Base-by-base conservation (phyloP, 306 rosid species). In the Leucaena leucocephala region DNA sequence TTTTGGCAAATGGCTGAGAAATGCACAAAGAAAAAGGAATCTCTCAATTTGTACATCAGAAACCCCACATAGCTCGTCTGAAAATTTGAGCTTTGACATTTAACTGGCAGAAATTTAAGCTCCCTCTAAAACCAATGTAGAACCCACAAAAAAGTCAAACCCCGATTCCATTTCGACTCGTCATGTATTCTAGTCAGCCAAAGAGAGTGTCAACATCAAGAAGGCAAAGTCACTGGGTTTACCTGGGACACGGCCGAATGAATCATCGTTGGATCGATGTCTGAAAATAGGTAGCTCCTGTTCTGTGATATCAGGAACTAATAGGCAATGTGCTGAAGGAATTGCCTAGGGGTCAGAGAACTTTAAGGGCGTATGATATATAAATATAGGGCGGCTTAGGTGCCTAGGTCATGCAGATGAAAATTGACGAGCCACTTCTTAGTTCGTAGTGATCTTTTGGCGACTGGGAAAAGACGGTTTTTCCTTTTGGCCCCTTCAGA, bases 201-300 rank as follows among this genome's bases (percentile, higher is more conserved):
- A 65, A 75, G 50, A 68, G 33, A 33, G 34, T 80, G 71, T 64
- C 43, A 77, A 61, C 35, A 40, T 14, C 52, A 54, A 73, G 81
- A 66, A 70, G 67, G 34, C 2, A 64, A 33, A 34, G 52, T 16
- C 11, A 4, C n/a, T 4, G 57, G 58, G 35, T 61, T 50, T 77
- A 86, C 89, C 89, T 83, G 89, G 61, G 89, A 83, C 15, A 83
- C 6, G 0, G 83, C 54, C 44, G 82, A 80, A 71, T 83, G 87
- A 73, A 75, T 42, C 89, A 86, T 86, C 43, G 33, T 68, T 62
- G 64, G 81, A 79, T 79, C 58, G 43, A 71, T 59, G 54, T 43
- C 14, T 10, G n/a, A 68, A 43, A 42, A 79, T 2, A 62, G 9
- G 34, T 5, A 14, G 76, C 61, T 27, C 21, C 3, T 36, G 13